A percentile compares a stretch with the other conserved stretches of the same genome.
Evolutionary conservation across 1,284 basidiomycete species (phyloP).

Genomic region (Chalciporus sp.): DNA sequence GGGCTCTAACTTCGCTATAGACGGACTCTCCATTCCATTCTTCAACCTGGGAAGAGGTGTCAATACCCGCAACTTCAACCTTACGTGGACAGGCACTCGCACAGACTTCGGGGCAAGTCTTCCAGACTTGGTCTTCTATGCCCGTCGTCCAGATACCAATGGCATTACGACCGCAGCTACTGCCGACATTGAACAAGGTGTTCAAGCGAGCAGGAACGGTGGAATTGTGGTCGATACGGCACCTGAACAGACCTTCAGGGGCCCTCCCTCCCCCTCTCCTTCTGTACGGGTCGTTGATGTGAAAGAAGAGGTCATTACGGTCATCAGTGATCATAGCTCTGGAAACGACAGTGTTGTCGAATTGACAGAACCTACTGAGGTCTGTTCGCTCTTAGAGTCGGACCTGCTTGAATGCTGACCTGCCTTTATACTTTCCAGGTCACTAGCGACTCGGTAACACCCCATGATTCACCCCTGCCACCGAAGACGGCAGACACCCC

Average conservation of each 20-base stretch:
- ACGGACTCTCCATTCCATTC: conserved; percentile 88
- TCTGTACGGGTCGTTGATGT: background rate
- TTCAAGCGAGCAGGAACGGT: background rate
- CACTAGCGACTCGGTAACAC: background rate
- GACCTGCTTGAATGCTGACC: background rate
- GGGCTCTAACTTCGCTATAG: conserved; percentile 37
- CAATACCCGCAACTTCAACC: conserved; percentile 54
- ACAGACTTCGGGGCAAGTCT: conserved; percentile 25
- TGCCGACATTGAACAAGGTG: conserved; percentile 30
- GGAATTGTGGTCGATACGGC: background rate
- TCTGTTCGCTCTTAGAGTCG: conserved; percentile 19
- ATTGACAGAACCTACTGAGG: conserved; percentile 12
- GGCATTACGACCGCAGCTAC: background rate
- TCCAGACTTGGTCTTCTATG: conserved; percentile 55
- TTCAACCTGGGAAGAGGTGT: conserved; percentile 77
- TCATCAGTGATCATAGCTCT: background rate
- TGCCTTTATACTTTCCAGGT: background rate
- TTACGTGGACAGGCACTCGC: conserved; percentile 38
- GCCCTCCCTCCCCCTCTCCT: background rate
- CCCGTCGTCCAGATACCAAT: conserved; percentile 34
- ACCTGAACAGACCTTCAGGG: background rate
- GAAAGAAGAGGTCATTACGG: background rate
- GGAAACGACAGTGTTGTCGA: background rate
- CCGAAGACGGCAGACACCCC: background rate
- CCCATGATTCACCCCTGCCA: background rate